Base-by-base conservation (phyloP, 2,329 filamentous ascomycete species). In the Trichoderma guizhouense region DNA sequence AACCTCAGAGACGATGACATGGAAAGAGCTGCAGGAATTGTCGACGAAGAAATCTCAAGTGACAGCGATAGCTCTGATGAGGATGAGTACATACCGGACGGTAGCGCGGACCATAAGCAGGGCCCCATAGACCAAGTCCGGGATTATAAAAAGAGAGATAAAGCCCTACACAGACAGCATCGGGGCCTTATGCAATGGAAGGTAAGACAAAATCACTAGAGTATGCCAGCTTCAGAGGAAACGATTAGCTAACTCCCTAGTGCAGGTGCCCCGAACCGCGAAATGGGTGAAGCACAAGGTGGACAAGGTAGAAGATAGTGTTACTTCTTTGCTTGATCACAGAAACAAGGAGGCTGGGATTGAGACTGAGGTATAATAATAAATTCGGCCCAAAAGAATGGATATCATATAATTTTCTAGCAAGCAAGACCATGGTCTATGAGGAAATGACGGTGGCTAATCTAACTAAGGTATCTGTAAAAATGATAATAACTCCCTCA, bases 161-260 rank as follows among this genome's bases (percentile, higher is more conserved):
- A 86, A 79, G 85, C 87, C 73, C 81, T 92, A 74, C 90, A 93
- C 79, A 83, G 90, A 63, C 86, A 88, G 77, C 90, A 94, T 76
- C 82, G 90, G 26, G 92, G 92, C 0, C 78, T 92, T 53, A 94
- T 94, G 92, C 92, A 94, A 81, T 94, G 91, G 89, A 83, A 83
- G 79, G 81, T 82, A 75, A 76, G 79, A 69, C 39, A 43, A 32
- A 21, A 14, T 18, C 26, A 32, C 34, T 7, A 21, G 11, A 26
- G 15, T 30, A 47, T 26, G 26, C 26, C 2, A 7, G 39, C n/a
- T 30, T 32, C 24, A 47, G n/a, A 24, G 4, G 28, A 69, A 18
- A 26, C 1, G 14, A 70, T 15, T 30, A 36, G 64, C 70, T 72
- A 72, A 72, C 55, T 1, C 3, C 3, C 5, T 3, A 15, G 5